Evolutionary conservation across 306 rosid genomes (phyloP).

Genomic region (Datisca glomerata): DNA sequence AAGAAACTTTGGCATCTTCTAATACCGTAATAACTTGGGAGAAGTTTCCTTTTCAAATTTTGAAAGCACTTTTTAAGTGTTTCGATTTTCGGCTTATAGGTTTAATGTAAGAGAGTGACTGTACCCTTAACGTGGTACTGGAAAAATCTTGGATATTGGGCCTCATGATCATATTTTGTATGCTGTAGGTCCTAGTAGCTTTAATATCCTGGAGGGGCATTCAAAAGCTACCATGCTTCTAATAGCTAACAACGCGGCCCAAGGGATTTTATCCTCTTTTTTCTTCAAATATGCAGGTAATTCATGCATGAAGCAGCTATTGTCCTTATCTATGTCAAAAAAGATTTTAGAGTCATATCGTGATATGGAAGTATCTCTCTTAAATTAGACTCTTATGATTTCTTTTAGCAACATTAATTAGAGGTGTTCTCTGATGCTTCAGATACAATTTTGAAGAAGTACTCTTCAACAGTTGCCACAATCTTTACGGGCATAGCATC

Average conservation of each 20-base stretch:
- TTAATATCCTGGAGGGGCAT: slow-evolving; percentile 93
- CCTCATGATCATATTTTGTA: slow-evolving; percentile 16
- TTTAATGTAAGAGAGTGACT: too few species aligned
- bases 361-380: too few species aligned
- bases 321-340: too few species aligned
- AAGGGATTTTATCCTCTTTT: slow-evolving; percentile 94
- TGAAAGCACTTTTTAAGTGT: too few species aligned
- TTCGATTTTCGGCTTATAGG: too few species aligned
- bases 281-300: slow-evolving; percentile 99
- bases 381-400: too few species aligned
- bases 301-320: not conserved
- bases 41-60: too few species aligned
- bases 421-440: slow-evolving; percentile 19
- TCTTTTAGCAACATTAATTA: not conserved
- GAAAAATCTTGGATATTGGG: too few species aligned
- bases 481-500: slow-evolving; percentile 98
- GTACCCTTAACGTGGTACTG: too few species aligned
- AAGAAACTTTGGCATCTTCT: too few species aligned
- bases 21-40: too few species aligned
- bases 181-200: slow-evolving; percentile 72
- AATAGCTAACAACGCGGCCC: slow-evolving; percentile 94
- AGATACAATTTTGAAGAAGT: slow-evolving; percentile 97
- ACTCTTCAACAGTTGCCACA: slow-evolving; percentile 96
- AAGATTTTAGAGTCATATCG: too few species aligned
- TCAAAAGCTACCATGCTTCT: slow-evolving; percentile 89